A percentile compares a stretch with the other conserved stretches of the same genome.
Conservation (phyloP, 345 rosid genomes). For the Toxicodendron radicans region DNA sequence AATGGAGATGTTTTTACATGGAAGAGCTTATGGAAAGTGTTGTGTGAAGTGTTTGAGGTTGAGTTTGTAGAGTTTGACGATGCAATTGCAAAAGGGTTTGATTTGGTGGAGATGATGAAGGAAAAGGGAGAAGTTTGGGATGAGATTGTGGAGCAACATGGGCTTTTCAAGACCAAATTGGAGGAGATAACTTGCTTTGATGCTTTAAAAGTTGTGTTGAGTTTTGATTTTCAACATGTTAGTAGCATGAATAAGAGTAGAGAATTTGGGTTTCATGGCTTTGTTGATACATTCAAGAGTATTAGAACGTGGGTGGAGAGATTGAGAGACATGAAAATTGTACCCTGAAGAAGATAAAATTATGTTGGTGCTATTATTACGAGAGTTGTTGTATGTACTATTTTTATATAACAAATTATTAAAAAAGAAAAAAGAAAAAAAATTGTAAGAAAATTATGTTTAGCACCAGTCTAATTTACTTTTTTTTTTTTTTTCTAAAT, state of each 20-base stretch:
- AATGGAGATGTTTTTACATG: slow-evolving; percentile 33
- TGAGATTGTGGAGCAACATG: slow-evolving; percentile 26
- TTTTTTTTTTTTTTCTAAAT: too few species aligned
- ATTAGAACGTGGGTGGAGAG: slow-evolving; percentile 26
- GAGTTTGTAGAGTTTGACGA: too few species aligned
- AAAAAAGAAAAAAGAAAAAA: too few species aligned
- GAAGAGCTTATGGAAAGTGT: slow-evolving; percentile 28
- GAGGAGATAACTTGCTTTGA: slow-evolving; percentile 15
- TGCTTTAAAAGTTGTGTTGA: slow-evolving; percentile 13
- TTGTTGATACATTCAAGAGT: slow-evolving; percentile 22
- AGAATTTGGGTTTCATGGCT: slow-evolving; percentile 31
- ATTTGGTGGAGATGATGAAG: not conserved
- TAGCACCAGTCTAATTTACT: too few species aligned
- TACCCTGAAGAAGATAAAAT: slow-evolving; percentile 15
- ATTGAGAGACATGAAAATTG: slow-evolving; percentile 33
- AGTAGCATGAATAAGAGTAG: slow-evolving; percentile 40
- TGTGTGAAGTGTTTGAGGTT: slow-evolving; percentile 20
- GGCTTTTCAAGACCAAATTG: too few species aligned
- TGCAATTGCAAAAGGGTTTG: too few species aligned
- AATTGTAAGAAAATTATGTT: too few species aligned
- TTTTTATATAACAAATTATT: too few species aligned
- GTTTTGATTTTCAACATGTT: slow-evolving; percentile 34
- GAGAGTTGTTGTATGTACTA: too few species aligned
- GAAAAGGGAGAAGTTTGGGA: slow-evolving; percentile 25
- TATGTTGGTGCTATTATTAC: too few species aligned